These are phyloP conservation scores for Dactylellina sp. DNA, from an alignment of 2,329 filamentous ascomycete species.

Conservation along the genomic window DNA sequence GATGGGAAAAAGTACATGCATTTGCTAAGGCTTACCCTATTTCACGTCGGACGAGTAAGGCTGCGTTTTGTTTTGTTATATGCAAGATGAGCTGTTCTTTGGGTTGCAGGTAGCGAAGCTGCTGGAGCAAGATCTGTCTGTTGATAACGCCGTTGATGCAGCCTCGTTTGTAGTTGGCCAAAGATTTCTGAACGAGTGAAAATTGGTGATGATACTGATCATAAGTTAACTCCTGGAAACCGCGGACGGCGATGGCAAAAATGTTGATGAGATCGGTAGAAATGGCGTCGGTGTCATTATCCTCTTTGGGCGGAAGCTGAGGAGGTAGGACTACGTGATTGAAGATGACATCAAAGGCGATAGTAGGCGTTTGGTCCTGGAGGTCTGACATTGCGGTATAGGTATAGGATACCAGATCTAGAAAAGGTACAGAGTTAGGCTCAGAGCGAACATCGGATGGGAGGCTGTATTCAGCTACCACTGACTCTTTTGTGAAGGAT, in stretches of 20 bases:
- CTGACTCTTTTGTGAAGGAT: too few species aligned
- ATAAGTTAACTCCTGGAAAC: conserved; percentile 51
- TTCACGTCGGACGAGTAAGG: conserved; percentile 64
- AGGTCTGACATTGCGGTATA: conserved; percentile 9
- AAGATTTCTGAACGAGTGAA: conserved; percentile 49
- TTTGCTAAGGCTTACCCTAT: conserved; percentile 60
- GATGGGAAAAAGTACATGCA: conserved; percentile 31
- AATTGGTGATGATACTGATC: conserved; percentile 56
- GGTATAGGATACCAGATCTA: background rate
- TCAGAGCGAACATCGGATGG: too few species aligned
- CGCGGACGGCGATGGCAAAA: conserved; percentile 58
- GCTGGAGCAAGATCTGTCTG: conserved; percentile 59
- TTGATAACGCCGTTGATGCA: conserved; percentile 58
- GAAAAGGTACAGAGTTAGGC: too few species aligned
- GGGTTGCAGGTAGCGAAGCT: conserved; percentile 61
- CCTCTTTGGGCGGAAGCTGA: conserved; percentile 63
- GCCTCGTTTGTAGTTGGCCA: conserved; percentile 52
- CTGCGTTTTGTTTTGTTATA: conserved; percentile 68
- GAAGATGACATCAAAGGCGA: conserved; percentile 54
- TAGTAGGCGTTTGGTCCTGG: conserved; percentile 1
- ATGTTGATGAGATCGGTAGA: conserved; percentile 61
- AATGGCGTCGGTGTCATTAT: conserved; percentile 61
- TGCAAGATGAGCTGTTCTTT: conserved; percentile 65
- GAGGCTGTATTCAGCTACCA: too few species aligned
- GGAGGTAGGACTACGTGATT: conserved; percentile 66